Conservation (phyloP, 768 basidiomycete species). For the Porpolomopsis calyptriformis region DNA sequence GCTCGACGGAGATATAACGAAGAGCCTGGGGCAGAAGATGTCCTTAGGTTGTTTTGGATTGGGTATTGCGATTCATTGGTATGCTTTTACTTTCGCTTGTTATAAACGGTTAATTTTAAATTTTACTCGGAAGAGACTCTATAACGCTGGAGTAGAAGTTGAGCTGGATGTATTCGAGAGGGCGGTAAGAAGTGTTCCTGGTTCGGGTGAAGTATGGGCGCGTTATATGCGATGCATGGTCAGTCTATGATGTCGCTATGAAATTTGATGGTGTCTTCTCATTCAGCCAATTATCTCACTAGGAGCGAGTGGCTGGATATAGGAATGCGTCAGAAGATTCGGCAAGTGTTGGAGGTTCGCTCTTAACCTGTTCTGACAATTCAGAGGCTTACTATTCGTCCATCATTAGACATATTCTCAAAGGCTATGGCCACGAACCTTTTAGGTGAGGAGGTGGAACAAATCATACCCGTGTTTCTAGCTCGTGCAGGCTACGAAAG, state of each 20-base stretch:
- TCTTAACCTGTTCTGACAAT: constrained; percentile 5
- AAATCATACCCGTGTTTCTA: constrained; percentile 51
- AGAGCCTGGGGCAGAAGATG: constrained; percentile 46
- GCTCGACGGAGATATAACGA: constrained; percentile 46
- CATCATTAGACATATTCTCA: constrained; percentile 1
- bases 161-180: constrained; percentile 39
- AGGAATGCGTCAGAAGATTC: constrained; percentile 22
- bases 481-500: constrained; percentile 59
- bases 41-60: constrained; percentile 58
- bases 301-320: constrained; percentile 36
- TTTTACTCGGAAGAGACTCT: constrained; percentile 36
- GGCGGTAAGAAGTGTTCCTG: constrained; percentile 64
- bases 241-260: constrained; percentile 12
- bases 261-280: constrained; percentile 2
- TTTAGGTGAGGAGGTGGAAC: constrained; percentile 49
- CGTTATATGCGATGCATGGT: constrained; percentile 67
- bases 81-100: constrained; percentile 12
- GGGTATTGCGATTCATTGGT: constrained; percentile 67
- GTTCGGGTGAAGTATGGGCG: constrained; percentile 70
- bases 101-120: neutral
- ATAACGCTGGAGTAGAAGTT: constrained; percentile 31
- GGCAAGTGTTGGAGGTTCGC: constrained; percentile 23
- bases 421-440: constrained; percentile 46
- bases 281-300: neutral
- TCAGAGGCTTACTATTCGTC: constrained; percentile 7